Percentiles rank a stretch among this genome's conserved stretches.
phyloP scores from a whole-genome alignment of 257 asterid genomes.

The Solanum lignicaule region DNA sequence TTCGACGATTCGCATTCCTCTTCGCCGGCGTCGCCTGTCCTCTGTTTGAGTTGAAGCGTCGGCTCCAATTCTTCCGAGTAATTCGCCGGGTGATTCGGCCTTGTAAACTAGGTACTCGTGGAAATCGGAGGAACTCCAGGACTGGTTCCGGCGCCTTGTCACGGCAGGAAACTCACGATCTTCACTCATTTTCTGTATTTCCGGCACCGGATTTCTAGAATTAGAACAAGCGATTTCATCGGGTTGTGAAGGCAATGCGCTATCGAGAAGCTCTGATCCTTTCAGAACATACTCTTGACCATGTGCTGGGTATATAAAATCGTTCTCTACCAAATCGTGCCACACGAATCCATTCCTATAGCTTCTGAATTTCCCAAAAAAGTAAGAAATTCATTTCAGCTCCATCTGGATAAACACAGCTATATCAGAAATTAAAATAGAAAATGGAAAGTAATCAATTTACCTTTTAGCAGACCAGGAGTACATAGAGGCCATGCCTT shows the following conservation, averaged over 20 bases:
- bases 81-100: slow-evolving; percentile 22
- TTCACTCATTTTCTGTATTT: neutral
- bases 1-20: slow-evolving; percentile 19
- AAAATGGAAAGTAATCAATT: neutral
- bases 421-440: neutral
- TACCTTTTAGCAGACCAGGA: slow-evolving; percentile 88
- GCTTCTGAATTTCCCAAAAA: slow-evolving; percentile 35
- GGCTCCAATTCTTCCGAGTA: slow-evolving; percentile 23
- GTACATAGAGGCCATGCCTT: slow-evolving; percentile 63
- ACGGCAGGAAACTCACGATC: slow-evolving; percentile 4
- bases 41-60: slow-evolving; percentile 77
- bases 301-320: slow-evolving; percentile 70
- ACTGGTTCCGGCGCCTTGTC: slow-evolving; percentile 63
- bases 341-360: slow-evolving; percentile 82
- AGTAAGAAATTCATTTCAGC: neutral
- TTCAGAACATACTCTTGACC: slow-evolving; percentile 77
- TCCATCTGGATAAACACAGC: neutral
- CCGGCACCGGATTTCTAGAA: slow-evolving; percentile 12
- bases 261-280: slow-evolving; percentile 61
- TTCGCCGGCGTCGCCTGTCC: slow-evolving; percentile 47
- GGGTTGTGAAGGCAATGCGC: neutral
- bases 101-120: slow-evolving; percentile 66
- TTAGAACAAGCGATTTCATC: slow-evolving; percentile 14
- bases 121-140: slow-evolving; percentile 67
- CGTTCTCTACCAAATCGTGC: slow-evolving; percentile 83